A percentile compares a stretch with the other conserved stretches of the same genome.
phyloP scores from a whole-genome alignment of 2,329 filamentous ascomycete genomes.

The Sporothrix euskadiensis region DNA sequence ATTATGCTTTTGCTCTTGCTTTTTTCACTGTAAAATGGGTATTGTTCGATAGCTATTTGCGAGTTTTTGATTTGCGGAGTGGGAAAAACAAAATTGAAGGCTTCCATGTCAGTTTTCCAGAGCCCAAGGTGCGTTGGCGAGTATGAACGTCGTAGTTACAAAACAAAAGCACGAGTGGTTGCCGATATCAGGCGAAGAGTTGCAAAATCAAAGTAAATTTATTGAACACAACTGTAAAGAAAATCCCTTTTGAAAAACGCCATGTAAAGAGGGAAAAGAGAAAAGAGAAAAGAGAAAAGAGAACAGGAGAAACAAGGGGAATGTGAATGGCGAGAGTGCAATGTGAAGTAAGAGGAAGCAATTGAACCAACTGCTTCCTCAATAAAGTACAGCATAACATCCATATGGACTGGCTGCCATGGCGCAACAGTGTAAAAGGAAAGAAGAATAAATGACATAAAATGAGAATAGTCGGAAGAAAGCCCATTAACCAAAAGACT shows the following conservation, averaged over 20 bases:
- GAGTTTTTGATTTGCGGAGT: neutral
- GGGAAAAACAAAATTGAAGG: conserved; percentile 3
- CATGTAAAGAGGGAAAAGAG: neutral
- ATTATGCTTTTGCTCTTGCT: neutral
- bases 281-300: too few species aligned
- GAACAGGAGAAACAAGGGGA: too few species aligned
- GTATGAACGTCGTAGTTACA: neutral
- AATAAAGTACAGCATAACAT: conserved; percentile 3
- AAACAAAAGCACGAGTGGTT: neutral
- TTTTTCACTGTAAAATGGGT: neutral
- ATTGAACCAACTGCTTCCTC: neutral
- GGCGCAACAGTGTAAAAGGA: neutral
- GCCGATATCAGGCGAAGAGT: neutral
- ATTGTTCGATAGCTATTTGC: conserved; percentile 7
- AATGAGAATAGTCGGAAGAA: neutral
- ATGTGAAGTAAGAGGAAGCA: neutral
- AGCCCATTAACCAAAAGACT: neutral
- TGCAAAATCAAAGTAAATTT: neutral
- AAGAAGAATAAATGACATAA: neutral
- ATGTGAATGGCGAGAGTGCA: neutral
- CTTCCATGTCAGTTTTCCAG: neutral
- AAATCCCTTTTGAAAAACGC: conserved; percentile 12
- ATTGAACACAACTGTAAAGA: neutral
- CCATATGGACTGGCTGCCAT: neutral
- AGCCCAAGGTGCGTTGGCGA: neutral